These are phyloP conservation scores for Stagonosporopsis vannaccii DNA, from an alignment of 2,329 filamentous ascomycete species.

Conservation along the genomic window DNA sequence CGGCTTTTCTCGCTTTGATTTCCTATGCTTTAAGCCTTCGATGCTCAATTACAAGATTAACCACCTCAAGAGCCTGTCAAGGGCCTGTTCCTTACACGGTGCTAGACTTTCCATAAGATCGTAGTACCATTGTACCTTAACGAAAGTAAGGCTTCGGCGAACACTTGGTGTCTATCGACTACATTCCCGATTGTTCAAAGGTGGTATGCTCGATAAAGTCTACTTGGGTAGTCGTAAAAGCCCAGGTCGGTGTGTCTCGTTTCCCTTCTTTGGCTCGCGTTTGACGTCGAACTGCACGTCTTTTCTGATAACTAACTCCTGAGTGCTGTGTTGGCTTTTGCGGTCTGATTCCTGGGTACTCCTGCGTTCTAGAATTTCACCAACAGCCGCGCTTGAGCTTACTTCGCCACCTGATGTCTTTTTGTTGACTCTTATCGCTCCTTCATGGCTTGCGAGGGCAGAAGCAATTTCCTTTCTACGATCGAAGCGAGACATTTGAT, in stretches of 20 bases:
- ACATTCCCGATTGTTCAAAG: not conserved
- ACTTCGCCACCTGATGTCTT: not conserved
- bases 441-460: not conserved
- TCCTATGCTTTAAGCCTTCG: too few relatives aligned
- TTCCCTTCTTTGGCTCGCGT: constrained; percentile 9
- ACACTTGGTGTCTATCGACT: not conserved
- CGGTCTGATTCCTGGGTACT: constrained; percentile 21
- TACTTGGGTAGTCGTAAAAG: not conserved
- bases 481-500: constrained; percentile 19
- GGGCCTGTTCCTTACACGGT: too few relatives aligned
- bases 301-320: constrained; percentile 34
- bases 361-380: constrained; percentile 5
- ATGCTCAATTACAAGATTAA: too few relatives aligned
- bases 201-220: not conserved
- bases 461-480: not conserved
- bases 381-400: not conserved
- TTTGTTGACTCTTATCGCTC: not conserved
- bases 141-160: too few relatives aligned
- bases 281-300: constrained; percentile 33
- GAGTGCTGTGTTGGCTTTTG: constrained; percentile 29
- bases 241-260: not conserved
- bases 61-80: too few relatives aligned
- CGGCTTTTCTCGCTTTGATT: too few relatives aligned
- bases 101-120: too few relatives aligned
- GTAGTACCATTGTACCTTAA: too few relatives aligned